Conservation (phyloP, 2,329 filamentous ascomycete species). For the Xylariaceae sp. region DNA sequence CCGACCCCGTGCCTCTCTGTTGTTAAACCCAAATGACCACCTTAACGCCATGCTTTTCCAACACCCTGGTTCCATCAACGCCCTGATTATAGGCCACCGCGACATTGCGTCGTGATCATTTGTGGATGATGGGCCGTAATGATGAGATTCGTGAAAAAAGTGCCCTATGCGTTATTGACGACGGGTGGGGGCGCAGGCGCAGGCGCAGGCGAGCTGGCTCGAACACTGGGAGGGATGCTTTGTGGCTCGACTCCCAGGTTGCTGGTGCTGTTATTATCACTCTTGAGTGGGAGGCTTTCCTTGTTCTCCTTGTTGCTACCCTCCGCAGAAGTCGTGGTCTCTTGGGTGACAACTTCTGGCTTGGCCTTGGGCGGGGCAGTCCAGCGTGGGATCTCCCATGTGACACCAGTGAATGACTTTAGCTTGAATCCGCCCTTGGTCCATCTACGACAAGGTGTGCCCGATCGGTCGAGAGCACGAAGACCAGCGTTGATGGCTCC, state of each 20-base stretch:
- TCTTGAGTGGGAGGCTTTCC: conserved; percentile 48
- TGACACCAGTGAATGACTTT: conserved; percentile 67
- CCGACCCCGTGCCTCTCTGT: conserved; percentile 6
- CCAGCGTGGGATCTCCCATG: conserved; percentile 25
- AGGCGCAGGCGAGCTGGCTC: conserved; percentile 49
- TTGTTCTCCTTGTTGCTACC: conserved; percentile 61
- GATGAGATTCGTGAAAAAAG: neutral
- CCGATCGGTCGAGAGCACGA: conserved; percentile 85
- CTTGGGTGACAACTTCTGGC: conserved; percentile 43
- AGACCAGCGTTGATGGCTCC: conserved; percentile 96
- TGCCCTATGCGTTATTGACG: conserved; percentile 41
- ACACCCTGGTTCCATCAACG: conserved; percentile 21
- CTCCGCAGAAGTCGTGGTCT: conserved; percentile 42
- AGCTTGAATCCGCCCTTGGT: conserved; percentile 73
- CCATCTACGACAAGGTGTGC: conserved; percentile 91
- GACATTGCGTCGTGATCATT: conserved; percentile 5
- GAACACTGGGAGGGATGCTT: conserved; percentile 44
- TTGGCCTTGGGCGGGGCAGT: conserved; percentile 58
- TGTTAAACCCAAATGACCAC: conserved; percentile 17
- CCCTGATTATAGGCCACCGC: conserved; percentile 17
- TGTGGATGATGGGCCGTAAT: neutral
- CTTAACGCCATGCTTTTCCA: conserved; percentile 32
- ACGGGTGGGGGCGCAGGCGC: conserved; percentile 27
- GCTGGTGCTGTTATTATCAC: conserved; percentile 35
- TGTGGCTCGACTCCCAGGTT: conserved; percentile 48